Base-by-base conservation (phyloP, 2,329 filamentous ascomycete genomes). In the Hymenoscyphus infarciens region DNA sequence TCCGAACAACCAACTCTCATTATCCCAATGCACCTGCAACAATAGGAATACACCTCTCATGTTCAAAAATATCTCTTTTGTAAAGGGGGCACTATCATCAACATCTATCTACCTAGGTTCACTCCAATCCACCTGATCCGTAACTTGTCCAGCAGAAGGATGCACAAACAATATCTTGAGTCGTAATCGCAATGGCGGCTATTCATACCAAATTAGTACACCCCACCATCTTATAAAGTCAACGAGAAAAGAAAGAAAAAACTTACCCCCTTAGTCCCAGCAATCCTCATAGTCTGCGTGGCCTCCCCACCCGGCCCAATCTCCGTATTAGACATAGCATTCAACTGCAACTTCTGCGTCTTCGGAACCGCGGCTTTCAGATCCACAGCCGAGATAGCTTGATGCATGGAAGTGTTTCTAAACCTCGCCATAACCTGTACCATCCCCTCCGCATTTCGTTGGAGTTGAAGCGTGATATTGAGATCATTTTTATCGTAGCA, bases 61-160 rank as follows among this genome's bases (percentile, higher is more conserved):
- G 2, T 38, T 38, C 35, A 38, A 38, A 38, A 38, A 38, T 38
- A 38, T 38, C 11, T 38, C 35, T 38, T 38, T 38, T 38, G 11
- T 13, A 15, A 38, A 38, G 13, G 5, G 13, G 16, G 13, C 35
- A 38, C 33, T 35, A 38, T 16, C 13, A 38, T 38, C 35, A 38
- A 16, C 15, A 42, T 42, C 39, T 45, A 22, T 52, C 45, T 25
- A 52, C 61, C 61, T 71, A 22, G 92, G 88, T 77, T 99, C 95
- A 33, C 90, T 88, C 95, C 95, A 99, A 79, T 97, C 96, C 63
- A 98, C 92, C 78, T 98, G 93, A 73, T 99, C 95, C 74, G 89
- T 89, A 19, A 96, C 82, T 66, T 88, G 83, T 59, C 87, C 87
- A 27, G 85, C 87, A 27, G 85, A 83, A 62, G 89, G 86, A 75